A percentile compares a stretch with the other conserved stretches of the same genome.
phyloP scores from a whole-genome alignment of 345 rosid species.

The Barbarea vulgaris region DNA sequence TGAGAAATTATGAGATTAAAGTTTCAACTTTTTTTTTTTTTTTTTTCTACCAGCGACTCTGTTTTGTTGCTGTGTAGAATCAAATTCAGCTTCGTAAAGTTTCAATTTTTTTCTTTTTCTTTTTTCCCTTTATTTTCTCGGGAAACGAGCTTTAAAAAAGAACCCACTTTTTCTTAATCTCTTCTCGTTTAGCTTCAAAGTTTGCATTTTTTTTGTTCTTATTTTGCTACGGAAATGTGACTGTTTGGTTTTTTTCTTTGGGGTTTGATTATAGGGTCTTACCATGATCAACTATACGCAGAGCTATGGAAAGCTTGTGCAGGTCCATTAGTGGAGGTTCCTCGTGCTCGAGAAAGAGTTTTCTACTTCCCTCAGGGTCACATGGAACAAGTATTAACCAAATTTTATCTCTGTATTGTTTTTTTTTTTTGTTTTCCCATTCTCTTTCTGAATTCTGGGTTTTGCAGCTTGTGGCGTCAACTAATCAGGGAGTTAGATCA shows the following conservation, averaged over 20 bases:
- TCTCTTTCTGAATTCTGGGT: constrained; percentile 29
- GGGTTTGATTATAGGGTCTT: constrained; percentile 32
- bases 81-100: constrained; percentile 18
- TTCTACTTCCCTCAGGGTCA: constrained; percentile 81
- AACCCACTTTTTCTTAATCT: constrained; percentile 4
- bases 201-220: constrained; percentile 6
- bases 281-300: constrained; percentile 49
- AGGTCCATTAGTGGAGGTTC: constrained; percentile 74
- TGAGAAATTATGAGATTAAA: not conserved
- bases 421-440: not conserved
- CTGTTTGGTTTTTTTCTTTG: not conserved
- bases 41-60: not conserved
- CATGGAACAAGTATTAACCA: constrained; percentile 62
- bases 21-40: constrained; percentile 13
- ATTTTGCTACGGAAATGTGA: constrained; percentile 21
- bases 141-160: constrained; percentile 1
- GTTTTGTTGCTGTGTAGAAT: constrained; percentile 28
- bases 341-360: constrained; percentile 58
- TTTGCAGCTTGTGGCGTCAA: constrained; percentile 83
- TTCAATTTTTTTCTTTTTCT: constrained; percentile 14
- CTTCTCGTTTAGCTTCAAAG: constrained; percentile 16
- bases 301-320: constrained; percentile 89
- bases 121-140: constrained; percentile 5
- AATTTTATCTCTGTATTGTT: not conserved
- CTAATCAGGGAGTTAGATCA: constrained; percentile 64